Conservation (phyloP, 805 yeast genomes). For the Allodekkera sacchari region DNA sequence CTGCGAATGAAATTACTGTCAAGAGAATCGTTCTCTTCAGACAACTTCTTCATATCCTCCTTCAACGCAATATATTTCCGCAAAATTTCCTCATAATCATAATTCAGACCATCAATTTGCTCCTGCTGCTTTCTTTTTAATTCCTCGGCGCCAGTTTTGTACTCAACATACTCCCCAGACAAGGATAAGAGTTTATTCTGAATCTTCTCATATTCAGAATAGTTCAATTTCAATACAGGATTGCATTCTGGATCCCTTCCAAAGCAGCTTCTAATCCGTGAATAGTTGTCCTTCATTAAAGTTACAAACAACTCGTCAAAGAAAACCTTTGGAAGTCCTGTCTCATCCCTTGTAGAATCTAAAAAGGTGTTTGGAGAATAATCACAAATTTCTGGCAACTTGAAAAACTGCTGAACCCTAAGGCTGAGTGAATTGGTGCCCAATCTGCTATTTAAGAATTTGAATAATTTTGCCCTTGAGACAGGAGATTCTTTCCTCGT, state of each 20-base stretch:
- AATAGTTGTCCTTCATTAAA: conserved; percentile 59
- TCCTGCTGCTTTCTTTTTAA: conserved; percentile 11
- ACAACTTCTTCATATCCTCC: conserved; percentile 27
- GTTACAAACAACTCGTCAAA: conserved; percentile 58
- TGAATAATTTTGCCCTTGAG: conserved; percentile 49
- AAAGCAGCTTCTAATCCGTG: conserved; percentile 60
- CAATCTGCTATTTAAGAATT: conserved; percentile 57
- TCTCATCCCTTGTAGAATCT: conserved; percentile 53
- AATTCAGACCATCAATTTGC: conserved; percentile 15
- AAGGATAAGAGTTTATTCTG: conserved; percentile 26
- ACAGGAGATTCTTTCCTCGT: conserved; percentile 53
- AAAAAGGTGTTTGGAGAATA: conserved; percentile 45
- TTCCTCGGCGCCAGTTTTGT: conserved; percentile 12
- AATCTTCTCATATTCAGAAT: conserved; percentile 45
- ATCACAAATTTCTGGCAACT: conserved; percentile 43
- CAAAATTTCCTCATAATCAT: conserved; percentile 27
- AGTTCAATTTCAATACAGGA: conserved; percentile 59
- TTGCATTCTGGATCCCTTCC: conserved; percentile 68
- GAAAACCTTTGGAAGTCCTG: conserved; percentile 83
- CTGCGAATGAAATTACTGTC: conserved; percentile 15
- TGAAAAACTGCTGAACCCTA: conserved; percentile 65
- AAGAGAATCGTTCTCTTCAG: conserved; percentile 19
- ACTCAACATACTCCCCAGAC: conserved; percentile 9
- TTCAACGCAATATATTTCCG: conserved; percentile 14
- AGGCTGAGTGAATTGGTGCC: conserved; percentile 76